Percentiles rank a stretch among this genome's conserved stretches.
These are phyloP conservation scores for Trametes pubescens DNA, from an alignment of 1,284 basidiomycete species.

Conservation along the genomic window DNA sequence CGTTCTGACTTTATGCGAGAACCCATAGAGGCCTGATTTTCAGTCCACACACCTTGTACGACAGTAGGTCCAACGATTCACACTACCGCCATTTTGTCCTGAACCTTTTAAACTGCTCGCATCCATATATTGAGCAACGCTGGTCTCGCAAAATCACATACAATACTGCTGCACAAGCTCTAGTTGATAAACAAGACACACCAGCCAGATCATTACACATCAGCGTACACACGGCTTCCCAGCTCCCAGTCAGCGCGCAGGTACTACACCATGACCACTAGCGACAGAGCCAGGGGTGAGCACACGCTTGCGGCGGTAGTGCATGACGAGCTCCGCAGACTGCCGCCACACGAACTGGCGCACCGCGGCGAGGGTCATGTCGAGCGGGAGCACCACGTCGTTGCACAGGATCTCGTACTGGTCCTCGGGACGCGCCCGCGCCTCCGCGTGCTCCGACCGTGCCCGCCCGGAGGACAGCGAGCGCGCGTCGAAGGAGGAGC, in stretches of 20 bases:
- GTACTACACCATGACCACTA: background rate
- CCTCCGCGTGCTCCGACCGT: conserved; percentile 23
- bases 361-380: conserved; percentile 90
- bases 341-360: conserved; percentile 89
- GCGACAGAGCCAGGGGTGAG: background rate
- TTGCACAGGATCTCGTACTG: conserved; percentile 90
- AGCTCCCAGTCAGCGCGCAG: background rate
- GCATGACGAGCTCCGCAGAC: conserved; percentile 81
- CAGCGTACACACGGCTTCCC: background rate
- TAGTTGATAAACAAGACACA: background rate
- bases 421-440: conserved; percentile 68
- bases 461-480: conserved; percentile 32
- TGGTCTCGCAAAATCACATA: background rate
- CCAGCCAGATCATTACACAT: background rate
- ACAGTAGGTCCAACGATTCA: background rate
- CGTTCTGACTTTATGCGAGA: too few species aligned
- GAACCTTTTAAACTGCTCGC: background rate
- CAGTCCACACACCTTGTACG: too few species aligned
- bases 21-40: too few species aligned
- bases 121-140: background rate
- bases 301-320: conserved; percentile 65
- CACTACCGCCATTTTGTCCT: background rate
- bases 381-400: conserved; percentile 78
- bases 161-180: background rate
- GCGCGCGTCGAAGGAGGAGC: conserved; percentile 54